Evolutionary conservation across 495 filamentous ascomycete species (phyloP).

Genomic region (Podospora australis): DNA sequence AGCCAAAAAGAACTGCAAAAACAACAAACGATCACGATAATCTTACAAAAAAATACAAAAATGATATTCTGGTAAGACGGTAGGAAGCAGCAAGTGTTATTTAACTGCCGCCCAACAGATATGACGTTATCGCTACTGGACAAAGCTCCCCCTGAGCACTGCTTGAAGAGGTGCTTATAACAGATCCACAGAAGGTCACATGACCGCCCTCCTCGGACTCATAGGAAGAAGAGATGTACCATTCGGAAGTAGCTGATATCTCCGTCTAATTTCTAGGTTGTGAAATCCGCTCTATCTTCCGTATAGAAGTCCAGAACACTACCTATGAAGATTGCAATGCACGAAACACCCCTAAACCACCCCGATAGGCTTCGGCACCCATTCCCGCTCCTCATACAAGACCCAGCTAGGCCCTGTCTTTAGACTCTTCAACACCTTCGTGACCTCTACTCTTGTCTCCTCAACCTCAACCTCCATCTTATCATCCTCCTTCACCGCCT

Average conservation of each 20-base stretch:
- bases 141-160: too few species aligned
- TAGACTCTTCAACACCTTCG: conserved; percentile 4
- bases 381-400: conserved; percentile 46
- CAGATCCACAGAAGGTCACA: too few species aligned
- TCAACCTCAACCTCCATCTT: conserved; percentile 9
- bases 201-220: conserved; percentile 9
- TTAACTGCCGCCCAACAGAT: too few species aligned
- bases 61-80: background rate
- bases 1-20: conserved; percentile 2
- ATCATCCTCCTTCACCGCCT: conserved; percentile 6
- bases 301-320: too few species aligned
- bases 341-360: conserved; percentile 32
- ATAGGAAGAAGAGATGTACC: conserved; percentile 1
- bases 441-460: conserved; percentile 4
- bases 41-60: background rate
- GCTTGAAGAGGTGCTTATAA: too few species aligned
- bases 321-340: background rate
- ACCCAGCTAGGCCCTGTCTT: conserved; percentile 37
- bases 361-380: conserved; percentile 59
- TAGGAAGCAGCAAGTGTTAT: background rate
- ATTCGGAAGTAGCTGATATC: too few species aligned
- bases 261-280: too few species aligned
- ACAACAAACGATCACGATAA: background rate
- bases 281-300: too few species aligned
- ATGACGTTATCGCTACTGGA: background rate